These are phyloP conservation scores for Candida corydali DNA, from an alignment of 805 yeast species.

Conservation along the genomic window DNA sequence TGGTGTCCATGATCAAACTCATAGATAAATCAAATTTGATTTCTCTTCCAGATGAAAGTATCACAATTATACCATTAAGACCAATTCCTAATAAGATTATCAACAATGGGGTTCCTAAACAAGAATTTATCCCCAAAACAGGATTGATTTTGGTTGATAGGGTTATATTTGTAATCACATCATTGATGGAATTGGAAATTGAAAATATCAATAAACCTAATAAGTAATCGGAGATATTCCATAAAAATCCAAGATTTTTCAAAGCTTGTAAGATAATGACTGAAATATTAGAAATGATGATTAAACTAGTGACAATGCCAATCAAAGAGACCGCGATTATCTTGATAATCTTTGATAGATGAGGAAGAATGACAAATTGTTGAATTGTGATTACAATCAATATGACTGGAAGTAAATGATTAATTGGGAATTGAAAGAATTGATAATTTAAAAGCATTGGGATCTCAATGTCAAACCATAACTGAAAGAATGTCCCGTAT, in stretches of 20 bases:
- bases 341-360: conserved; percentile 1
- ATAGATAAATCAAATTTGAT: conserved; percentile 17
- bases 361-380: background rate
- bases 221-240: conserved; percentile 42
- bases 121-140: conserved; percentile 44
- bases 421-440: conserved; percentile 11
- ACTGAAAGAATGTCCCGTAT: background rate
- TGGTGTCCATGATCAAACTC: conserved; percentile 21
- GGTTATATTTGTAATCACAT: conserved; percentile 47
- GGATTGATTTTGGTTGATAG: conserved; percentile 37
- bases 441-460: conserved; percentile 16
- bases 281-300: conserved; percentile 25
- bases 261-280: conserved; percentile 23
- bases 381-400: background rate
- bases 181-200: conserved; percentile 49
- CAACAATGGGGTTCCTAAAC: conserved; percentile 52
- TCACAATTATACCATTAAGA: conserved; percentile 34
- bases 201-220: conserved; percentile 48
- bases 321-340: conserved; percentile 9
- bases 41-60: conserved; percentile 9
- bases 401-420: background rate
- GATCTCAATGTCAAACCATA: conserved; percentile 16
- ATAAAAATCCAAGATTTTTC: conserved; percentile 43
- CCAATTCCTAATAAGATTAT: conserved; percentile 50
- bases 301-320: conserved; percentile 22